Evolutionary conservation across 2,329 filamentous ascomycete species (phyloP).

Genomic region (Bimuria novae-zelandiae): DNA sequence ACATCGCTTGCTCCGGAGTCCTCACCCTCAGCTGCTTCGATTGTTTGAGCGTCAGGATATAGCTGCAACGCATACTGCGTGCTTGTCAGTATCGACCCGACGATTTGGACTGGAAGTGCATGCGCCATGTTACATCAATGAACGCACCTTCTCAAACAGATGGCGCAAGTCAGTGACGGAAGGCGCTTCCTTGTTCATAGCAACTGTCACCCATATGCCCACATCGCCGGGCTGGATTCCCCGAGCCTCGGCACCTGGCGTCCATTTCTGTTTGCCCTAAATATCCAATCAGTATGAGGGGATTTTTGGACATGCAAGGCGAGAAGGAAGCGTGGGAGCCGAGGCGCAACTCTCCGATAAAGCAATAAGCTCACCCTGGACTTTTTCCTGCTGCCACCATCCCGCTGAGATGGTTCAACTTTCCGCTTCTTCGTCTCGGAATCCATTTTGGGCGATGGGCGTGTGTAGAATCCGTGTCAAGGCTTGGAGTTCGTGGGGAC

Average conservation of each 20-base stretch:
- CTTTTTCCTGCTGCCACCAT: constrained; percentile 39
- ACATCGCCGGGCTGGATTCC: constrained; percentile 69
- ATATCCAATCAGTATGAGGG: constrained; percentile 20
- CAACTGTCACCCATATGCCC: constrained; percentile 80
- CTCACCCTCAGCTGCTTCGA: constrained; percentile 48
- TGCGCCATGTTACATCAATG: constrained; percentile 1
- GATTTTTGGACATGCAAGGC: constrained; percentile 20
- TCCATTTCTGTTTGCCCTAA: constrained; percentile 53
- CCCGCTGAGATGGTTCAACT: constrained; percentile 33
- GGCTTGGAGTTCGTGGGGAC: not conserved
- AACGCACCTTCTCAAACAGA: constrained; percentile 68
- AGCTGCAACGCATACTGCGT: constrained; percentile 69
- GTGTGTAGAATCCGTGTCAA: not conserved
- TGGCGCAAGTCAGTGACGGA: constrained; percentile 69
- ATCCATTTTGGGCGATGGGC: constrained; percentile 26
- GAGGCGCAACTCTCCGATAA: constrained; percentile 18
- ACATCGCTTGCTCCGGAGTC: constrained; percentile 37
- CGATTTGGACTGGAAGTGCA: constrained; percentile 5
- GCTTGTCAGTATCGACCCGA: constrained; percentile 20
- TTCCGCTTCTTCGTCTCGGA: constrained; percentile 43
- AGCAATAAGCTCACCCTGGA: constrained; percentile 41
- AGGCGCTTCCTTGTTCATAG: constrained; percentile 71
- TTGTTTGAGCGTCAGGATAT: constrained; percentile 47
- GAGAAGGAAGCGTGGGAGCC: constrained; percentile 17
- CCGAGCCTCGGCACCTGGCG: constrained; percentile 35